Conservation (phyloP, 805 yeast genomes). For the Saccharomycopsis oosterbeekiorum region DNA sequence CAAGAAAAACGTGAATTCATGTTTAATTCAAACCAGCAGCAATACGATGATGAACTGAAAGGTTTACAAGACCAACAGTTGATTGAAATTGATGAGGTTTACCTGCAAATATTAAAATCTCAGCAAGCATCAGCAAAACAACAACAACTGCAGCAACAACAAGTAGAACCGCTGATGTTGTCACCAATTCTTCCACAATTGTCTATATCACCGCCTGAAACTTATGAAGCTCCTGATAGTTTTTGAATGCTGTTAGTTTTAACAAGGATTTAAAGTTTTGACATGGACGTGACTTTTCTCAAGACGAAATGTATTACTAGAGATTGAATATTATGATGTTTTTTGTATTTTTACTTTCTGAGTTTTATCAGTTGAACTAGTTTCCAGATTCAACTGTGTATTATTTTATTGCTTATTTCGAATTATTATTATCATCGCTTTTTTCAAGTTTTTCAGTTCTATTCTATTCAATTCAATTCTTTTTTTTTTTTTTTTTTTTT, state of each 20-base stretch:
- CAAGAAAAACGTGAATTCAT: constrained; percentile 20
- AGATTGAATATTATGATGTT: not conserved
- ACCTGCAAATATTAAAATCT: constrained; percentile 6
- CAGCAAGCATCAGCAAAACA: not conserved
- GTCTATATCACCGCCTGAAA: constrained; percentile 1
- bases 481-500: constrained; percentile 1
- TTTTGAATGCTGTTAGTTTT: not conserved
- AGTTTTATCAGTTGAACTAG: not conserved
- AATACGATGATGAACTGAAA: not conserved
- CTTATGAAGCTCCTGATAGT: not conserved
- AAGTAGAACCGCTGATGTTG: not conserved
- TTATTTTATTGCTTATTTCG: not conserved
- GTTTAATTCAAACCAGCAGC: not conserved
- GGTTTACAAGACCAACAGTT: not conserved
- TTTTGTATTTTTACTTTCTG: constrained; percentile 8
- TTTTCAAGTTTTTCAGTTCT: not conserved
- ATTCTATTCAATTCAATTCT: not conserved
- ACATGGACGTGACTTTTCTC: not conserved
- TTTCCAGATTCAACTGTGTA: not conserved
- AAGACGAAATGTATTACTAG: not conserved
- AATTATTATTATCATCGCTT: not conserved
- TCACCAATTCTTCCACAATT: not conserved
- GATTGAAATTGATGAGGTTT: not conserved
- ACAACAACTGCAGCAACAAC: not conserved
- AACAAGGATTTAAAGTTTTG: no score